Evolutionary conservation across 2,329 filamentous ascomycete genomes (phyloP), one percentile per base, ranked within the genome.

Genomic region (Colletotrichum sp.): DNA sequence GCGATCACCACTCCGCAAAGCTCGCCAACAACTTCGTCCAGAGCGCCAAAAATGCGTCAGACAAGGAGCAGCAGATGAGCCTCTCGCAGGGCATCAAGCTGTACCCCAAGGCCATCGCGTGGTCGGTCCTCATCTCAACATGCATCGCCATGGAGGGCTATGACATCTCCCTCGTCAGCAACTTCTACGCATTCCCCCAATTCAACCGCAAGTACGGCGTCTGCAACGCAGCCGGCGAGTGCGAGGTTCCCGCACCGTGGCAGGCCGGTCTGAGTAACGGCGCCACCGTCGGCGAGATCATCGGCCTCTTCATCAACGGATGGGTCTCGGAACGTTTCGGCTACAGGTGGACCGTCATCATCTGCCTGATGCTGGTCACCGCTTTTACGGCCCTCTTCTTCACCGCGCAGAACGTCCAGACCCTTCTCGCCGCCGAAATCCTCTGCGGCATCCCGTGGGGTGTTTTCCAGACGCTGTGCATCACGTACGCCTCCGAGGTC

Each of bases 121-220:
- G 95, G 95, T 95, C 93, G 80, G 81, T 98, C 67, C 87, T 98
- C 75, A 96, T 98, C 84, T 96, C 94, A n/a, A 96, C 95, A 0
- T 96, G 94, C 82, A 97, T 98, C 81, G 92, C 91, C 80, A 98
- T 98, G 96, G 95, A 98, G 84, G 95, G 95, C 39, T 98, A 96
- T 86, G 95, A 98, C 82, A 89, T 97, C 74, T 93, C 91, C 80
- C 87, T 98, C 69, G 91, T 97, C 80, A 95, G 93, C 87, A 96
- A 96, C 84, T 95, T 97, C 82, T 96, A 90, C 77, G 90, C 89
- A 52, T 90, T 91, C 71, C 86, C 87, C 6, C 88, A 90, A 79
- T 92, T 92, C 83, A 90, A 90, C 79, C 82, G 82, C 78, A 92
- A 91, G 81, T 92, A 91, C 79, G 91, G 91, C 72, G 85, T 87